Evolutionary conservation across 2,329 filamentous ascomycete species (phyloP), one percentile per base, ranked within the genome.

Genomic region (Colletotrichum zoysiae): DNA sequence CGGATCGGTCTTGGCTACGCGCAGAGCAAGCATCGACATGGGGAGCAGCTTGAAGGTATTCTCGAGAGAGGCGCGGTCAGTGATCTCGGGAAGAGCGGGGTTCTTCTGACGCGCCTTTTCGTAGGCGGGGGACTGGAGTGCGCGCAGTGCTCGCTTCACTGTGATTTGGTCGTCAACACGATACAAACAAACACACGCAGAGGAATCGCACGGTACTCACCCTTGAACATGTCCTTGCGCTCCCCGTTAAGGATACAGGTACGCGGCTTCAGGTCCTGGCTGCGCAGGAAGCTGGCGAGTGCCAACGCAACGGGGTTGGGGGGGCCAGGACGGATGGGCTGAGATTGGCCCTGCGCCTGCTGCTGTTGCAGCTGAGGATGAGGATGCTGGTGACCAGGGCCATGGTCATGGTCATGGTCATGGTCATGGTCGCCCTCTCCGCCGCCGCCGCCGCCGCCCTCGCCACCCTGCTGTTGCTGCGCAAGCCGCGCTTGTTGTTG

Each of bases 211-310:
- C 5, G 3, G 57, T n/a, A 20, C 79, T 61, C 86, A 95, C 94
- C 95, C 87, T 92, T 93, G 83, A 99, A 98, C 93, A 99, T 97
- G 76, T 99, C 95, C 84, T 97, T 98, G 78, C 96, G 90, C 87
- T 98, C 95, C 78, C 96, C 96, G 76, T 98, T 95, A 75, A 98
- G 89, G 75, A 99, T 97, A 81, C 93, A 95, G 23, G 95, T 98
- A 74, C 96, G 88, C 23, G 89, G 88, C 88, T 99, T 99, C 75
- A 99, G 84, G 71, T 96, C 90, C 83, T 98, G 95, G 70, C 88
- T 82, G 76, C 91, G 91, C 71, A 99, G 85, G 83, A 97, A 99
- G 78, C 94, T 92, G 76, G 96, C 97, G 66, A 99, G 88, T 11
- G 95, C 95, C 57, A 98, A 84, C 26, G 95, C 95, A 78, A 95